Base-by-base conservation (phyloP, 2,329 filamentous ascomycete species). In the Trichoderma harzianum region DNA sequence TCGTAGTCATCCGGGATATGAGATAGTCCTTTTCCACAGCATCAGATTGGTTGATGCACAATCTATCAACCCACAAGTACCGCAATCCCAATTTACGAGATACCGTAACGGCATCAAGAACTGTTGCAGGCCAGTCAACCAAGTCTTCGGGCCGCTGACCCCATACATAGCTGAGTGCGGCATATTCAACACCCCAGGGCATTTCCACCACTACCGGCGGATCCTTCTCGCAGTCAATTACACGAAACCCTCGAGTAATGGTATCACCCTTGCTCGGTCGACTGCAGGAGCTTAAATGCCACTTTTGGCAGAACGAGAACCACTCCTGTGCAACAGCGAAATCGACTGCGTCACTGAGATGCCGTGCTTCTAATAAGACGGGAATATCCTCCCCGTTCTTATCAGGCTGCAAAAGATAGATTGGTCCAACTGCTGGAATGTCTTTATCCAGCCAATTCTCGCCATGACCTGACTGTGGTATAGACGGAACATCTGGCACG, bases 81-180 rank as follows among this genome's bases (percentile, higher is more conserved):
- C 80, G 79, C 21, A 84, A 78, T 1, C 81, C 81, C 12, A 85
- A 76, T 76, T 83, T 83, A 72, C 79, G 80, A n/a, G 82, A 78
- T 21, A 85, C 76, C 80, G 81, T 83, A 72, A 85, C 82, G 69
- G 83, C 83, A 72, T 84, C 83, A 10, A 80, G 69, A 63, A 84
- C 81, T 7, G 83, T 83, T 60, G 80, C 78, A 36, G 73, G 8
- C 76, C 75, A 8, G 76, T 75, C 64, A 21, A 71, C 53, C 51
- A 66, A 21, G 24, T 71, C 69, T 21, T 66, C 62, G 10, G 34
- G 26, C 5, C 61, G 47, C 30, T 58, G 61, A 21, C 82, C 82
- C 78, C 82, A 84, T 34, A 85, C 83, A 73, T 85, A 85, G 76
- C 83, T 85, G 21, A 85, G 78, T 14, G 84, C 82, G 3, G 83